Percentiles rank a stretch among this genome's conserved stretches.
Evolutionary conservation across 495 filamentous ascomycete species (phyloP).

Genomic region (Lasiosphaeria ovina): DNA sequence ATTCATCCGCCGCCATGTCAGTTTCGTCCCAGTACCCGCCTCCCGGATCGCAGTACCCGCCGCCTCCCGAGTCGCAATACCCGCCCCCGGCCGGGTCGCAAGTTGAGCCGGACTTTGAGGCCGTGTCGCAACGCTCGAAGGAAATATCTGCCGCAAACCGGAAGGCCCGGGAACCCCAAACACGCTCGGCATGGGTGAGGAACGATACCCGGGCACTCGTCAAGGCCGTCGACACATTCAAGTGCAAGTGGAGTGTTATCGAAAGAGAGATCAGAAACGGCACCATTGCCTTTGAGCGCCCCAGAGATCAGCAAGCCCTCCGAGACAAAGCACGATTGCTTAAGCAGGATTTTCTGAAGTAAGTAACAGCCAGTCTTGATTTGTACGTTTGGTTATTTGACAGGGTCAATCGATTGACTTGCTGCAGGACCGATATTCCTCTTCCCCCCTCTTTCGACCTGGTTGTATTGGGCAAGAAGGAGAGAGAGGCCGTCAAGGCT

Average conservation of each 20-base stretch:
- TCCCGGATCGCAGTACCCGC: neutral
- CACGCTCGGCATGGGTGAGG: constrained; percentile 43
- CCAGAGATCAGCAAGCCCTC: constrained; percentile 58
- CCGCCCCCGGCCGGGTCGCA: constrained; percentile 22
- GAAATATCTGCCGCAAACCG: constrained; percentile 28
- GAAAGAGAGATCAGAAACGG: constrained; percentile 35
- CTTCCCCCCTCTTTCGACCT: constrained; percentile 50
- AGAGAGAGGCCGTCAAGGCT: constrained; percentile 39
- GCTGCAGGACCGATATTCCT: constrained; percentile 27
- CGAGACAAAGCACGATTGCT: constrained; percentile 68
- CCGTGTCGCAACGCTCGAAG: constrained; percentile 20
- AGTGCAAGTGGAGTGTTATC: constrained; percentile 55
- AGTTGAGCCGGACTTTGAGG: constrained; percentile 28
- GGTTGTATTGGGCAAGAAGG: constrained; percentile 49
- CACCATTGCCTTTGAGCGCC: constrained; percentile 35
- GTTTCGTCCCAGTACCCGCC: neutral
- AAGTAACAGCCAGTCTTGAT: constrained; percentile 24
- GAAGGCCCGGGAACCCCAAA: constrained; percentile 37
- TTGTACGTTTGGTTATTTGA: neutral
- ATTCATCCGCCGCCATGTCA: neutral
- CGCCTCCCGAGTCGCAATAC: constrained; percentile 21
- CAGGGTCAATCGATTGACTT: neutral
- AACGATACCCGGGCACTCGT: constrained; percentile 50
- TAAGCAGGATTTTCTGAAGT: constrained; percentile 60
- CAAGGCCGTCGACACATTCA: constrained; percentile 46